Percentiles rank a stretch among this genome's conserved stretches.
Conservation (phyloP, 106 monocot genomes). For the Xerophyta viscosa region DNA sequence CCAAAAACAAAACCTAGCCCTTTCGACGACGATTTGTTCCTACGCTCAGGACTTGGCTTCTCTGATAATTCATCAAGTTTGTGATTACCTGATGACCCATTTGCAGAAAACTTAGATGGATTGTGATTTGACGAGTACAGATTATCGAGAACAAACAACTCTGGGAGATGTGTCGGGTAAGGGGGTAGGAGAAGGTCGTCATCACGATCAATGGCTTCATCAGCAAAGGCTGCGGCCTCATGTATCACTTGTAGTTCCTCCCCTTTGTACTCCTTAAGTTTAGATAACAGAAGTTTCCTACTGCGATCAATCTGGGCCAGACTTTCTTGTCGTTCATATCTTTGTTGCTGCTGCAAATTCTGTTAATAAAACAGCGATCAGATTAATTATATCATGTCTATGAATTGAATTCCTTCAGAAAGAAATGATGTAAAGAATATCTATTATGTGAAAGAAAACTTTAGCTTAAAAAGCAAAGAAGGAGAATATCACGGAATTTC, state of each 20-base stretch:
- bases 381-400: too few relatives aligned
- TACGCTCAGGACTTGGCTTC: not conserved
- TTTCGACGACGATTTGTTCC: not conserved
- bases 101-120: slow-evolving; percentile 6
- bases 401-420: not conserved
- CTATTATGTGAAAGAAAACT: not conserved
- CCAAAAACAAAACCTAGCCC: slow-evolving; percentile 23
- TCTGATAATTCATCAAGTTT: slow-evolving; percentile 6
- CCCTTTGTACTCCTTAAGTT: slow-evolving; percentile 72
- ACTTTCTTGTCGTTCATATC: slow-evolving; percentile 60
- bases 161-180: slow-evolving; percentile 42
- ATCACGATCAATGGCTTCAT: slow-evolving; percentile 37
- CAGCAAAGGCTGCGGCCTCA: slow-evolving; percentile 63
- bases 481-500: too few relatives aligned
- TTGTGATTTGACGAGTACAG: slow-evolving; percentile 17
- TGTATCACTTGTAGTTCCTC: slow-evolving; percentile 55
- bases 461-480: not conserved
- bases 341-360: slow-evolving; percentile 77
- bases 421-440: slow-evolving; percentile 1
- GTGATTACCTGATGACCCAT: slow-evolving; percentile 1
- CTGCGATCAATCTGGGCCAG: slow-evolving; percentile 66
- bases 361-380: too few relatives aligned
- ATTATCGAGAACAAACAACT: slow-evolving; percentile 38
- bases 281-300: slow-evolving; percentile 39
- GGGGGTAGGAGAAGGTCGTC: slow-evolving; percentile 55